Base-by-base conservation (phyloP, 768 basidiomycete genomes). In the Tulasnella sp. region DNA sequence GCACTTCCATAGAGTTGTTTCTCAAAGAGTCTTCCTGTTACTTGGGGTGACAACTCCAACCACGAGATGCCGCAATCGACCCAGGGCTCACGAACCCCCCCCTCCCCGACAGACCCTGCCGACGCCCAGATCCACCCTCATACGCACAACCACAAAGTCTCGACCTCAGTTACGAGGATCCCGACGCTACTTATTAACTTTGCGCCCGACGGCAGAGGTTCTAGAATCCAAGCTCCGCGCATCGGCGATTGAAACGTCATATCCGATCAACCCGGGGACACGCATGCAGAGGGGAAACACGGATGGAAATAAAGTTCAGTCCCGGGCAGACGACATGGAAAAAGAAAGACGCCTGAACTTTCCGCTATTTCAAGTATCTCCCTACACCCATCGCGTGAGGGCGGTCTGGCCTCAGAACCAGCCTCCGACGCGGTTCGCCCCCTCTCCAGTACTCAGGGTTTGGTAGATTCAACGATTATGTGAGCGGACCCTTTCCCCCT, bases 381-480 rank as follows among this genome's bases (percentile, higher is more conserved):
- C 34, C 31, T 28, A 34, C 28, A 69, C 1, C 8, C 24, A 16
- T 14, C 5, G 18, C 31, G 64, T 37, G 64, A 69, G 64, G 64
- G 64, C 64, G 64, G 64, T 69, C 64, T 69, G 31, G 64, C 64
- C 64, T 69, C 64, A 69, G 64, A 69, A 69, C 64, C 64, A 69
- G 64, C 9, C 64, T 69, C 64, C 64, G 64, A 37, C 64, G n/a
- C 16, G 9, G 28, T 69, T 69, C 64, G 4, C 60, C n/a, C 60
- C 60, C 60, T 28, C n/a, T n/a, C 60, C 28, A 12, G 1, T 34
- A 14, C 31, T 69, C 64, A 69, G 64, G 64, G 64, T 69, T 69
- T 37, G 34, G 64, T 69, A 69, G 34, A 69, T 31, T 69, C 34
- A 18, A 5, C 18, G 28, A 69, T 69, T 37, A 69, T 20, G 34